Conservation (phyloP, 2,329 filamentous ascomycete species). For the Xylariaceae sp. region DNA sequence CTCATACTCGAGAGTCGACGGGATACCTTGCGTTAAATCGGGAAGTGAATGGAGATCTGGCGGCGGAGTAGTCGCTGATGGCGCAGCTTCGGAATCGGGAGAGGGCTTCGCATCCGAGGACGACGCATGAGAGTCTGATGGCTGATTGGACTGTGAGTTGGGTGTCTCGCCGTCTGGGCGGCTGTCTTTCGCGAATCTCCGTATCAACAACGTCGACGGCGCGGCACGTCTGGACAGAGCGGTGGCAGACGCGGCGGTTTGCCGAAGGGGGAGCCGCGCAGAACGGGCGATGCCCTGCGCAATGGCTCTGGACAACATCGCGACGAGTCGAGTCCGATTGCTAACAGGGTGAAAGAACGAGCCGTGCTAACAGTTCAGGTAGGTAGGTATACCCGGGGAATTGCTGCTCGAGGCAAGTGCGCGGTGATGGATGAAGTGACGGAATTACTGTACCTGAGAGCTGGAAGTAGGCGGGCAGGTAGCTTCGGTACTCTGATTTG, state of each 20-base stretch:
- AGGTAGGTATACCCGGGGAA: not conserved
- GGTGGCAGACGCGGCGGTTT: conserved; percentile 24
- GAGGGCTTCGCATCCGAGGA: conserved; percentile 14
- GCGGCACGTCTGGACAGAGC: conserved; percentile 31
- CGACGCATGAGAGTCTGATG: conserved; percentile 1
- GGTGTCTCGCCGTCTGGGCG: conserved; percentile 21
- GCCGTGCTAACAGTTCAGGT: not conserved
- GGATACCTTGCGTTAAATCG: conserved; percentile 90
- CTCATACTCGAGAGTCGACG: conserved; percentile 81
- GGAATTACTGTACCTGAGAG: not conserved
- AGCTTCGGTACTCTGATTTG: not conserved
- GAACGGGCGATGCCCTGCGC: conserved; percentile 37
- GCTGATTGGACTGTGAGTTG: conserved; percentile 3
- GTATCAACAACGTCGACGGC: conserved; percentile 37
- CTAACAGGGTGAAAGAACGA: not conserved
- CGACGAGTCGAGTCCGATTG: conserved; percentile 16
- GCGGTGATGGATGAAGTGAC: not conserved
- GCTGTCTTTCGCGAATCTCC: conserved; percentile 41
- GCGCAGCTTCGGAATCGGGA: conserved; percentile 9
- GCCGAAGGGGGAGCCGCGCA: conserved; percentile 32
- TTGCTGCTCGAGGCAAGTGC: not conserved
- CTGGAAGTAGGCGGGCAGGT: not conserved
- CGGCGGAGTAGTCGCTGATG: conserved; percentile 36
- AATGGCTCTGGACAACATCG: conserved; percentile 38
- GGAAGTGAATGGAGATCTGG: conserved; percentile 62